phyloP scores from a whole-genome alignment of 306 rosid species.

The Prunus mira region DNA sequence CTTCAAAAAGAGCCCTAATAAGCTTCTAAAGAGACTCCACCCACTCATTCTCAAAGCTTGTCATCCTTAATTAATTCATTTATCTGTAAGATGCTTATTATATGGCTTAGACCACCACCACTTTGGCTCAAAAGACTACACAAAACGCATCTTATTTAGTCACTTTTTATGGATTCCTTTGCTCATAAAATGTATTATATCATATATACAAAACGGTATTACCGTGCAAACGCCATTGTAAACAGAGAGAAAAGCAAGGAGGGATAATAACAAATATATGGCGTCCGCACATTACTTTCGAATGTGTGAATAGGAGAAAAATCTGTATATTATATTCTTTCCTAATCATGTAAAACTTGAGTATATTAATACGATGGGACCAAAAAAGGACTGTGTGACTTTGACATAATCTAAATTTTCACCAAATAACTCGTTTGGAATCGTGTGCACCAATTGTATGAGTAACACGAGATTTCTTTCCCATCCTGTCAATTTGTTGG shows the following conservation, averaged over 20 bases:
- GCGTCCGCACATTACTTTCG: rapidly evolving
- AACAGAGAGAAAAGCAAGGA: rapidly evolving
- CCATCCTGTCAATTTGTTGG: not conserved
- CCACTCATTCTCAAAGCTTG: not conserved
- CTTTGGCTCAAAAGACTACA: not conserved
- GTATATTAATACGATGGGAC: not conserved
- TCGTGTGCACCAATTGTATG: not conserved
- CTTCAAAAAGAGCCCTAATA: not conserved
- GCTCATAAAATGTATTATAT: too few species aligned
- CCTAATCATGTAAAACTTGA: too few species aligned
- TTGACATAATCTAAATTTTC: not conserved
- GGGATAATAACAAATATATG: too few species aligned
- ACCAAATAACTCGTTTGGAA: not conserved
- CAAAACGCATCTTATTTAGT: too few species aligned
- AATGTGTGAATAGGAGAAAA: too few species aligned
- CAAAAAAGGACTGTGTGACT: not conserved
- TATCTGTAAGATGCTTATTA: not conserved
- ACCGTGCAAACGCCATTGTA: too few species aligned
- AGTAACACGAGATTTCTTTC: not conserved
- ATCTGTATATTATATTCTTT: too few species aligned
- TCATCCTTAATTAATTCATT: not conserved
- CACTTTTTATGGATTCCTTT: too few species aligned
- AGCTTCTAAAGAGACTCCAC: conserved; percentile 3
- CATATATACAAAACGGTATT: rapidly evolving
- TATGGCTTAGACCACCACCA: not conserved